phyloP scores from a whole-genome alignment of 2,329 filamentous ascomycete genomes.

The Neonectria magnoliae region DNA sequence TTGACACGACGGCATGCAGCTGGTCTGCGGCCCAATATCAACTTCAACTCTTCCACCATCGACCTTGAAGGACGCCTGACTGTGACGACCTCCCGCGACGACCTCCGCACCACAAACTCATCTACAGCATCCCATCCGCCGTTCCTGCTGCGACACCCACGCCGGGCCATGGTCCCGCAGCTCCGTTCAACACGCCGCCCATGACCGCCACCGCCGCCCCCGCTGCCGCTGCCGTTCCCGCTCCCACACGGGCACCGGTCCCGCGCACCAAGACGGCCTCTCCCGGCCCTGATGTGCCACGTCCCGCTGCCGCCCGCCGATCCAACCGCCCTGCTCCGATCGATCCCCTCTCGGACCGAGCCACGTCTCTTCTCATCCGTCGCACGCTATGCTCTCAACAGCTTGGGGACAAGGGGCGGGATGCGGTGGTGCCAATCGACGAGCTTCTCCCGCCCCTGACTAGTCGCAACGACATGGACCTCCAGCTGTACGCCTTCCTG shows the following conservation, averaged over 20 bases:
- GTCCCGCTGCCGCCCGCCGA: slow-evolving; percentile 44
- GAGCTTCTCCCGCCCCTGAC: slow-evolving; percentile 90
- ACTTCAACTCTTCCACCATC: slow-evolving; percentile 28
- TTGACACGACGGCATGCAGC: slow-evolving; percentile 35
- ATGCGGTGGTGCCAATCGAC: slow-evolving; percentile 69
- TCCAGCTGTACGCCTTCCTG: slow-evolving; percentile 92
- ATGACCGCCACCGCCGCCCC: slow-evolving; percentile 42
- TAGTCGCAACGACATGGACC: slow-evolving; percentile 91
- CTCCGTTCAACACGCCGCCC: slow-evolving; percentile 33
- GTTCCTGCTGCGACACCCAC: neutral
- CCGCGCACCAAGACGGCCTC: slow-evolving; percentile 38
- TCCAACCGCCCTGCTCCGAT: slow-evolving; percentile 47
- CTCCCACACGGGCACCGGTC: slow-evolving; percentile 34
- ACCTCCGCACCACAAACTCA: neutral
- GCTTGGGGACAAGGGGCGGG: slow-evolving; percentile 64
- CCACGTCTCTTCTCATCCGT: slow-evolving; percentile 83
- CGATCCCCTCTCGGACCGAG: slow-evolving; percentile 76
- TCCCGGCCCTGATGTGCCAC: slow-evolving; percentile 37
- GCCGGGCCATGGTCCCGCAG: slow-evolving; percentile 42
- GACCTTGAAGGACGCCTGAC: neutral
- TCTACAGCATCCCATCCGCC: no score
- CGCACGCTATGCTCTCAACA: slow-evolving; percentile 84
- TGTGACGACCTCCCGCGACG: slow-evolving; percentile 11
- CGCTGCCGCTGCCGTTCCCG: slow-evolving; percentile 24
- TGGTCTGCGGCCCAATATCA: slow-evolving; percentile 32